Conservation (phyloP, 2,329 filamentous ascomycete species). For the Metarhizium guizhouense region DNA sequence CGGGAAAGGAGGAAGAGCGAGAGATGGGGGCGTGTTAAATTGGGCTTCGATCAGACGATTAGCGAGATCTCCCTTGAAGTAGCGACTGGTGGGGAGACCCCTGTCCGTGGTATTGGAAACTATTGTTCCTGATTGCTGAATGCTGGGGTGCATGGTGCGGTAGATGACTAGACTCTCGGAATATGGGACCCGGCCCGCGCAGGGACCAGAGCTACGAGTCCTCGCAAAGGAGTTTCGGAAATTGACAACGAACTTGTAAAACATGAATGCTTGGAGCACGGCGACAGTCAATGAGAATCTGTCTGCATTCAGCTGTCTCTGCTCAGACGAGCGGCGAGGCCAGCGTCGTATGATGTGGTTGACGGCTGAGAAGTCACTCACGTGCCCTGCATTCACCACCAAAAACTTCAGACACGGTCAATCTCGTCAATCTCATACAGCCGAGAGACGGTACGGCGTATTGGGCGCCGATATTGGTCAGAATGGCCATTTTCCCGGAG, state of each 20-base stretch:
- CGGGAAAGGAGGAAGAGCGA: background rate
- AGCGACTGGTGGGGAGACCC: no score
- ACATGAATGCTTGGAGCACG: background rate
- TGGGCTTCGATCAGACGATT: constrained; percentile 7
- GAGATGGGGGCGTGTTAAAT: background rate
- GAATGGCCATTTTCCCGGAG: background rate
- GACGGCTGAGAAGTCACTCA: background rate
- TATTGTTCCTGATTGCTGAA: no score
- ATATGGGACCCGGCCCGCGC: background rate
- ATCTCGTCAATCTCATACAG: background rate
- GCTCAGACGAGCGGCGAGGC: background rate
- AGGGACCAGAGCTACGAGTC: background rate
- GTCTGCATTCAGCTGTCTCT: background rate
- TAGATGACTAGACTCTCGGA: background rate
- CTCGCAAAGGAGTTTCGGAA: background rate
- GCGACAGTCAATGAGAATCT: background rate
- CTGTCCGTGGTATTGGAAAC: no score
- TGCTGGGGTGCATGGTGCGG: background rate
- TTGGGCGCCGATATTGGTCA: no score
- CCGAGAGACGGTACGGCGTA: background rate
- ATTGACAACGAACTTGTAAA: background rate
- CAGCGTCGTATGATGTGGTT: background rate
- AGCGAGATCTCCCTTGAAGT: constrained; percentile 11
- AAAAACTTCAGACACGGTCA: background rate
- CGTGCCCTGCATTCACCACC: background rate